Base-by-base conservation (phyloP, 352 stramenopile genomes). In the Phytophthora citrophthora region DNA sequence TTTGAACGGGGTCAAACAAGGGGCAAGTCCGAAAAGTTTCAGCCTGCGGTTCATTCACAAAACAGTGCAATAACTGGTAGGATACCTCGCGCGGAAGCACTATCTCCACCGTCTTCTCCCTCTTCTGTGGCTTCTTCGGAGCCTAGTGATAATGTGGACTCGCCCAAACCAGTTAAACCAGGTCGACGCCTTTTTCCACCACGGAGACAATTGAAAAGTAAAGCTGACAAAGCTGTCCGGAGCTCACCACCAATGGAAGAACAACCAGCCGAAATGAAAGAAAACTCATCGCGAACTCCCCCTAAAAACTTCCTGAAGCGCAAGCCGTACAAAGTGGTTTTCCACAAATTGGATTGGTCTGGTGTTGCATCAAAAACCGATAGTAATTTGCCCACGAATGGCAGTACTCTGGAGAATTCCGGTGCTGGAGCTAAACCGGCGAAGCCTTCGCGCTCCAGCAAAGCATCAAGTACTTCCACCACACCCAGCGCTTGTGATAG, bases 311-410 rank as follows among this genome's bases (percentile, higher is more conserved):
- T 91, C 52, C 68, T 91, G 31, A 88, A 83, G 55, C 77, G 79
- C n/a, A 91, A 91, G 43, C 82, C 75, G 13, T 84, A 84, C 66
- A 84, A 88, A 55, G 72, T 89, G 18, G 79, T 91, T 5, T 89
- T 91, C 36, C 64, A 74, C 38, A 85, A 84, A 36, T 51, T 89
- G 4, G 74, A 91, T 46, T 91, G 79, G 82, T 87, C 79, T 0
- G 61, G 57, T 4, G 76, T 91, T 39, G n/a, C 54, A 2, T 70
- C 82, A 13, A 87, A 88, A 63, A 91, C 79, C 1, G 75, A 87
- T 45, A 87, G 80, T 27, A 82, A 78, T 32, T 78, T 70, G 51
- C 50, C 62, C 11, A 57, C 55, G 27, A 56, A 5, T 13, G 59
- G 15, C 11, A 71, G 27, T 11, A 54, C 12, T 41, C 20, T 29